Base-by-base conservation (phyloP, 2,329 filamentous ascomycete species). In the Claviceps spartinae region DNA sequence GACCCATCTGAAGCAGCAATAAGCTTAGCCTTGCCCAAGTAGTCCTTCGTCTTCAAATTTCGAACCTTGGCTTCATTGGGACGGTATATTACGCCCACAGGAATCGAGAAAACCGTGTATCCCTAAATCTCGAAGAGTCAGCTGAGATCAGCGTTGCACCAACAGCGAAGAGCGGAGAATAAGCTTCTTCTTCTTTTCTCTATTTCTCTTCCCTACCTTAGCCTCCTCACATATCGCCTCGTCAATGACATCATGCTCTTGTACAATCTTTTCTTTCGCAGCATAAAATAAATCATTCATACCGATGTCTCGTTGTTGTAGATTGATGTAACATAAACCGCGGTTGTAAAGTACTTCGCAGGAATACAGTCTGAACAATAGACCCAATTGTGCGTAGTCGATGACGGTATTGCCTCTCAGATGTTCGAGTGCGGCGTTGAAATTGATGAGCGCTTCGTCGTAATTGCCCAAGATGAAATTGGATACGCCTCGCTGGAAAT, bases 271-370 rank as follows among this genome's bases (percentile, higher is more conserved):
- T 69, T 97, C 93, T 68, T 95, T 93, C 26, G 88, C 86, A 0
- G 93, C 93, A 64, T 85, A 97, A 20, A 81, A 78, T 61, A 98
- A 74, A 72, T 98, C 93, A 66, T 93, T 85, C 78, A 98, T 80
- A 59, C 93, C 93, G 1, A 85, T 81, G 13, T 94, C 88, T 67
- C 85, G 86, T 68, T 97, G 88, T 64, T 95, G 87, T 34, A 97
- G 77, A 65, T 97, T 97, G 62, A 97, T 95, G 71, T 96, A 97
- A 72, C 93, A 97, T 53, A 98, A 76, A 54, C 93, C 93, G 50
- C 93, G 83, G 68, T 98, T 98, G 75, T 98, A 98, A 26, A 98
- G 76, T 2, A 96, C 91, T 64, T 98, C 93, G 71, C 93, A 98
- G 1, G 93, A 96, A 68, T 91, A 97, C 11, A 98, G 75, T 68